phyloP scores from a whole-genome alignment of 2,329 filamentous ascomycete genomes.

The Monilinia vaccinii-corymbosi region DNA sequence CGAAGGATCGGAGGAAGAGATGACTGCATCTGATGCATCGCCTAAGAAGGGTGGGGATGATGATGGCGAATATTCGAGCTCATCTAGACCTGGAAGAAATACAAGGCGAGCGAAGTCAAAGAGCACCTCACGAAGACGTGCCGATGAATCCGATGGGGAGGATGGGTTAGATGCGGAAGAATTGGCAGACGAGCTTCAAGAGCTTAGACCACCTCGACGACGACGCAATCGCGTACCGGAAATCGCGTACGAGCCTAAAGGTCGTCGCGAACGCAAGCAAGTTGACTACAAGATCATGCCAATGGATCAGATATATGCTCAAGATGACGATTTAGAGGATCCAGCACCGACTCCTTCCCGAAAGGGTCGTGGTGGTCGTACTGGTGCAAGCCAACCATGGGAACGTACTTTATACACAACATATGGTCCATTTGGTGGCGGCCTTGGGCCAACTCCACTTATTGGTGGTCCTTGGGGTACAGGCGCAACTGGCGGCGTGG shows the following conservation, averaged over 20 bases:
- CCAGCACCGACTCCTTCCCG: slow-evolving; percentile 60
- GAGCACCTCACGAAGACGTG: slow-evolving; percentile 37
- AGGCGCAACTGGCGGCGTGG: slow-evolving; percentile 66
- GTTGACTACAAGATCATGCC: slow-evolving; percentile 84
- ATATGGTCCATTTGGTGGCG: slow-evolving; percentile 86
- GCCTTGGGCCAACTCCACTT: slow-evolving; percentile 47
- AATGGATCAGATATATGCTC: slow-evolving; percentile 57
- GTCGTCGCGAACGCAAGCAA: slow-evolving; percentile 49
- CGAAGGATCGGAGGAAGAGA: slow-evolving; percentile 43
- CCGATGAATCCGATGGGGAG: slow-evolving; percentile 43
- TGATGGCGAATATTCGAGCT: slow-evolving; percentile 39
- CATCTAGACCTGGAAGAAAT: slow-evolving; percentile 41
- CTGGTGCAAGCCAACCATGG: slow-evolving; percentile 39
- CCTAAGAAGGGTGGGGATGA: slow-evolving; percentile 35
- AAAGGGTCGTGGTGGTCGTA: slow-evolving; percentile 51
- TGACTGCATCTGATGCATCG: slow-evolving; percentile 33
- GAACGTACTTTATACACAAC: slow-evolving; percentile 82
- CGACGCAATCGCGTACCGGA: slow-evolving; percentile 41
- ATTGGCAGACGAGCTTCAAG: slow-evolving; percentile 55
- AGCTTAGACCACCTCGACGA: slow-evolving; percentile 43
- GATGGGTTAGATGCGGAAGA: slow-evolving; percentile 54
- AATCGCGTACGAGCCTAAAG: slow-evolving; percentile 50
- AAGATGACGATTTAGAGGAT: slow-evolving; percentile 66
- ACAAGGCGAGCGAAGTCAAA: slow-evolving; percentile 34
- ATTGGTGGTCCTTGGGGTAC: slow-evolving; percentile 62